phyloP scores from a whole-genome alignment of 495 filamentous ascomycete species.

The Barbatosphaeria neglecta region DNA sequence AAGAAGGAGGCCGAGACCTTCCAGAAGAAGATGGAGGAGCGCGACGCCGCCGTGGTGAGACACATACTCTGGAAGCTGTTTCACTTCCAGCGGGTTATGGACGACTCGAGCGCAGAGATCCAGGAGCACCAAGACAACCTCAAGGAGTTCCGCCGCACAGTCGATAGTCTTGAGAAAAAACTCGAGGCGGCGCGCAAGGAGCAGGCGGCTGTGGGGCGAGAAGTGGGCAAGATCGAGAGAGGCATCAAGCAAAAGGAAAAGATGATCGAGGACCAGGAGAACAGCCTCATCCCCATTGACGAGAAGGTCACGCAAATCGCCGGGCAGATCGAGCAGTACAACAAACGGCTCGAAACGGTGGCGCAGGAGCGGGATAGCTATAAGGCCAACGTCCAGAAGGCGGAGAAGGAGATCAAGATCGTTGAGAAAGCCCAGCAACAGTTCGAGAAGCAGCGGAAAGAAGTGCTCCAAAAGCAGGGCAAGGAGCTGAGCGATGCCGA shows the following conservation, averaged over 20 bases:
- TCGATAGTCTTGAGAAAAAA: slow-evolving; percentile 72
- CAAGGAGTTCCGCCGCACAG: slow-evolving; percentile 80
- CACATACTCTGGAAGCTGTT: slow-evolving; percentile 96
- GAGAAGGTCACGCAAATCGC: slow-evolving; percentile 83
- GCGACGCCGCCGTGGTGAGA: slow-evolving; percentile 84
- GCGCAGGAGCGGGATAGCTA: slow-evolving; percentile 66
- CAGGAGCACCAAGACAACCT: slow-evolving; percentile 91
- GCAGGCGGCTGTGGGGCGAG: slow-evolving; percentile 64
- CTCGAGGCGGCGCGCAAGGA: slow-evolving; percentile 82
- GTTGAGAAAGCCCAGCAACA: slow-evolving; percentile 83
- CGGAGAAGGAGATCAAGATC: slow-evolving; percentile 66
- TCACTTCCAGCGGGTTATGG: slow-evolving; percentile 87
- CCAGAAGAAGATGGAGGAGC: slow-evolving; percentile 73
- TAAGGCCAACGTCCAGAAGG: slow-evolving; percentile 48
- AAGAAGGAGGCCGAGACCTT: slow-evolving; percentile 93
- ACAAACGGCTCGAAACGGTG: slow-evolving; percentile 56
- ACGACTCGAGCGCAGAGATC: slow-evolving; percentile 82
- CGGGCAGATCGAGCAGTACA: slow-evolving; percentile 53
- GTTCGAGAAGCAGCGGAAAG: slow-evolving; percentile 80
- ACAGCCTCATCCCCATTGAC: slow-evolving; percentile 74
- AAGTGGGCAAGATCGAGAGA: slow-evolving; percentile 72
- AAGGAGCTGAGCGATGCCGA: slow-evolving; percentile 76
- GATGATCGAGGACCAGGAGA: slow-evolving; percentile 77
- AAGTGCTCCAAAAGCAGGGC: slow-evolving; percentile 72
- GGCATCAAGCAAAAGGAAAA: slow-evolving; percentile 76